Conservation (phyloP, 257 asterid genomes). For the Henckelia pumila region DNA sequence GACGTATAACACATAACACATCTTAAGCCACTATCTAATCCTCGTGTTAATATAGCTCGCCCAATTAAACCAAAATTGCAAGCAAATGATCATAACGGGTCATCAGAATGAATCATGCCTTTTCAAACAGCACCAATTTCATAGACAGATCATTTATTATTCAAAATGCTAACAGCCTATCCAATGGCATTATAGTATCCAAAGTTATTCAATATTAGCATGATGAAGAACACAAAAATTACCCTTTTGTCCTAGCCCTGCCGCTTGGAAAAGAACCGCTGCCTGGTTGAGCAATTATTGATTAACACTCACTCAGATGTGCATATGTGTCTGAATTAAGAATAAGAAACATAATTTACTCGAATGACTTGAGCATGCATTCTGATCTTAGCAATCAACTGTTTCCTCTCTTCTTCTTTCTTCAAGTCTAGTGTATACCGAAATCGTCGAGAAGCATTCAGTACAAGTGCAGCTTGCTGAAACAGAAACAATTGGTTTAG, state of each 20-base stretch:
- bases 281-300: constrained; percentile 53
- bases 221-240: constrained; percentile 16
- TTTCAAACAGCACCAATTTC: constrained; percentile 5
- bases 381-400: constrained; percentile 66
- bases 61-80: constrained; percentile 2
- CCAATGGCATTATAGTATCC: neutral
- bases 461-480: constrained; percentile 96
- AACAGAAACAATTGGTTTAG: constrained; percentile 23
- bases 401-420: constrained; percentile 87
- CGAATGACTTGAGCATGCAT: constrained; percentile 92
- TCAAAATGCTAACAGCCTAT: neutral
- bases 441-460: constrained; percentile 92
- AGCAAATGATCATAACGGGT: neutral
- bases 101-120: neutral
- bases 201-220: neutral
- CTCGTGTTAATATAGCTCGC: neutral
- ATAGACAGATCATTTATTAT: neutral
- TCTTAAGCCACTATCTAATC: neutral
- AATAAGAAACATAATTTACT: constrained; percentile 39
- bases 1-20: neutral
- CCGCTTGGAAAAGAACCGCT: constrained; percentile 81
- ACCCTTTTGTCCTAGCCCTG: constrained; percentile 60
- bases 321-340: constrained; percentile 12
- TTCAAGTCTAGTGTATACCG: constrained; percentile 91
- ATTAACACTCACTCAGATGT: constrained; percentile 25